Evolutionary conservation across 2,329 filamentous ascomycete genomes (phyloP).

Genomic region (Fusarium humuli): DNA sequence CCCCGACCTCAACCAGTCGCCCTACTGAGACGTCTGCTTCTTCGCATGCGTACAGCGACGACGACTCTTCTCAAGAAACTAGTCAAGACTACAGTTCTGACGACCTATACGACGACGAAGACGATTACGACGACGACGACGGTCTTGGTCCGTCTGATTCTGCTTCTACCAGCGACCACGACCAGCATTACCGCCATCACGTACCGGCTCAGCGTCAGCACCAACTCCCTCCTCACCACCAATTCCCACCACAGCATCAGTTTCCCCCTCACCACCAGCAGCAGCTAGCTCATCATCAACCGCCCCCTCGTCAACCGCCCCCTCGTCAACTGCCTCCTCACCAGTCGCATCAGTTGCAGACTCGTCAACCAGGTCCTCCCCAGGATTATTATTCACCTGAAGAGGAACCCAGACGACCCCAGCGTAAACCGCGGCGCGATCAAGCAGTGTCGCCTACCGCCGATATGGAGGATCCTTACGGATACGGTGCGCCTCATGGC

Average conservation of each 20-base stretch:
- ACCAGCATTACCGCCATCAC: constrained; percentile 48
- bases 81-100: constrained; percentile 50
- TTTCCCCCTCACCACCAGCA: constrained; percentile 50
- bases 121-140: constrained; percentile 55
- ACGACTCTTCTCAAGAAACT: constrained; percentile 52
- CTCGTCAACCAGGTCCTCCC: constrained; percentile 53
- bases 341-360: constrained; percentile 51
- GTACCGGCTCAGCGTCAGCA: constrained; percentile 47
- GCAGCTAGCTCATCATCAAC: constrained; percentile 49
- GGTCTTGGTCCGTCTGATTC: constrained; percentile 70
- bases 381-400: constrained; percentile 45
- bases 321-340: constrained; percentile 51
- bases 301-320: constrained; percentile 50
- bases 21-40: constrained; percentile 48
- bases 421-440: constrained; percentile 41
- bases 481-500: constrained; percentile 64
- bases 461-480: constrained; percentile 73
- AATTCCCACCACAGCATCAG: constrained; percentile 51
- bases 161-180: constrained; percentile 57
- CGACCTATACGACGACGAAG: constrained; percentile 52
- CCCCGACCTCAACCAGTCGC: constrained; percentile 40
- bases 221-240: constrained; percentile 49
- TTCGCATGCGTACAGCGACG: constrained; percentile 53
- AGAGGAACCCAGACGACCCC: constrained; percentile 33
- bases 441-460: constrained; percentile 57